These are phyloP conservation scores for Aphanomyces cochlioides DNA, from an alignment of 352 stramenopile genomes.

Conservation along the genomic window DNA sequence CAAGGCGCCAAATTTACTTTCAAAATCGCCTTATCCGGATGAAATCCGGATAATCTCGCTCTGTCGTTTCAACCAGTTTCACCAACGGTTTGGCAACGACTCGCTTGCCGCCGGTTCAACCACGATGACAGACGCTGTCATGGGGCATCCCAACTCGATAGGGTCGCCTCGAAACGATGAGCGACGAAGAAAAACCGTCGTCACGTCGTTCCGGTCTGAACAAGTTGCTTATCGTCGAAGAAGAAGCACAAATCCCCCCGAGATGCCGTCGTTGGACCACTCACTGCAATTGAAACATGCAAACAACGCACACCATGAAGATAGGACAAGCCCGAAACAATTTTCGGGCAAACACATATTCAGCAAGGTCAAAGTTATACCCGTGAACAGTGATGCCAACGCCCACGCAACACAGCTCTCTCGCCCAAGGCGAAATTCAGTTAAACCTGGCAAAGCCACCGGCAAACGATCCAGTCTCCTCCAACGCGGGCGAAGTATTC, in stretches of 20 bases:
- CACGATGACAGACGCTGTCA: neutral
- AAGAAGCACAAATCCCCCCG: neutral
- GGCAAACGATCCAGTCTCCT: conserved; percentile 8
- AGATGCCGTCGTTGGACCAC: too few relatives aligned
- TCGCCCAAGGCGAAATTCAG: neutral
- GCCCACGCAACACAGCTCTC: neutral
- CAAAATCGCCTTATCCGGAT: conserved; percentile 15
- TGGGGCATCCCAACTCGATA: neutral
- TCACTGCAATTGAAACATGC: too few relatives aligned
- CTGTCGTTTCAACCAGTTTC: neutral
- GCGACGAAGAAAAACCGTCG: conserved; percentile 8
- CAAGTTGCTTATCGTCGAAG: conserved; percentile 1
- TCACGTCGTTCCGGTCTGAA: conserved; percentile 24
- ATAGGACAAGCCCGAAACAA: too few relatives aligned
- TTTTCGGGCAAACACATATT: neutral
- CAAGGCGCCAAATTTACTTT: conserved; percentile 15
- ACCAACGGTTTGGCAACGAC: neutral
- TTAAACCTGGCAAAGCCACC: neutral
- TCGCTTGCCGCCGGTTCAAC: neutral
- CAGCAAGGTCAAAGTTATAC: conserved; percentile 16
- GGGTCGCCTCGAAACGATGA: neutral
- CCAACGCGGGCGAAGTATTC: conserved; percentile 20
- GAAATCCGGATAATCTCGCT: neutral
- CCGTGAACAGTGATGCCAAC: neutral
- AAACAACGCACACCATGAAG: too few relatives aligned